These are phyloP conservation scores for Penicillium frequentans DNA, from an alignment of 2,329 filamentous ascomycete genomes.

Conservation along the genomic window DNA sequence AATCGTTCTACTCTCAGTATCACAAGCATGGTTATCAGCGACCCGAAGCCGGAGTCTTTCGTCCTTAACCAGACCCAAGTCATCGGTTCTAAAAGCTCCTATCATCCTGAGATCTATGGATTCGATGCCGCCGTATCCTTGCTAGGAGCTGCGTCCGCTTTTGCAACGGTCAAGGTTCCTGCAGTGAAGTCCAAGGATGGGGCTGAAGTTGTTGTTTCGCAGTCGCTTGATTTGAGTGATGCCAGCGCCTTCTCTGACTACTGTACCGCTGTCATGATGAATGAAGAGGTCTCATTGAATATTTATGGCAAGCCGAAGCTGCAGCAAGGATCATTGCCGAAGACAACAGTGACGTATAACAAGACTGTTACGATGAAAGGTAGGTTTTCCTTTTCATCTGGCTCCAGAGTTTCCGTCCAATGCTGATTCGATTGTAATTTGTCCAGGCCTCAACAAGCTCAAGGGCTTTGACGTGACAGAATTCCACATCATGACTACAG, in stretches of 20 bases:
- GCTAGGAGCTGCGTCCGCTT: conserved; percentile 39
- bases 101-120: conserved; percentile 54
- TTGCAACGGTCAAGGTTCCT: conserved; percentile 50
- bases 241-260: conserved; percentile 51
- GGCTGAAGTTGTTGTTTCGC: conserved; percentile 42
- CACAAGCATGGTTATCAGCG: conserved; percentile 50
- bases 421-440: neutral
- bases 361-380: conserved; percentile 59
- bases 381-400: conserved; percentile 26
- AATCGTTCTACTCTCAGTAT: conserved; percentile 54
- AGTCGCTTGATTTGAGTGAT: conserved; percentile 46
- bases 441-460: conserved; percentile 59
- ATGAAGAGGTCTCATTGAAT: conserved; percentile 51
- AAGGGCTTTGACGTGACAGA: conserved; percentile 51
- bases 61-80: conserved; percentile 50
- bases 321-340: conserved; percentile 52
- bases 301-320: conserved; percentile 55
- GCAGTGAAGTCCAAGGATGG: conserved; percentile 45
- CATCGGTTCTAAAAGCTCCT: conserved; percentile 50
- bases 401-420: neutral
- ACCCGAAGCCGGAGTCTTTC: conserved; percentile 52
- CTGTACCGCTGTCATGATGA: conserved; percentile 48
- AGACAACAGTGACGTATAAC: conserved; percentile 55
- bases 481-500: conserved; percentile 46
- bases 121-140: conserved; percentile 56